phyloP scores from a whole-genome alignment of 768 basidiomycete genomes.

The Lentinula edodes region DNA sequence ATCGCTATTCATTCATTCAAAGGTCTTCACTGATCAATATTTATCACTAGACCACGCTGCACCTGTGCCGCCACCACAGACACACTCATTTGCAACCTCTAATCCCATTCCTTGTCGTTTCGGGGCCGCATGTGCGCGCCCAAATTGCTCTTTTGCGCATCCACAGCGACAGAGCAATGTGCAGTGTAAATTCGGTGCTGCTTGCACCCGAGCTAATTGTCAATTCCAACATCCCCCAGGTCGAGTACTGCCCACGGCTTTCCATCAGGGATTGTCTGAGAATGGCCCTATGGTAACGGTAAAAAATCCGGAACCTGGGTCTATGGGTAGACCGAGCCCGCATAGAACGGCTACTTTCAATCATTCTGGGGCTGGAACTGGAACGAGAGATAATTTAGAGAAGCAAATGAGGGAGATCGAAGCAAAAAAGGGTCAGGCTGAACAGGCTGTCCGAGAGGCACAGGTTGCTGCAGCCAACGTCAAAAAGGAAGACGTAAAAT shows the following conservation, averaged over 20 bases:
- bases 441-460: constrained; percentile 62
- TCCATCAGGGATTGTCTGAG: constrained; percentile 72
- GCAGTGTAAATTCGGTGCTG: constrained; percentile 77
- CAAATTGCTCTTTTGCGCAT: constrained; percentile 65
- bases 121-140: constrained; percentile 65
- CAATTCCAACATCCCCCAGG: constrained; percentile 90
- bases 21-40: background rate
- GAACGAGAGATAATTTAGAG: constrained; percentile 41
- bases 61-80: constrained; percentile 23
- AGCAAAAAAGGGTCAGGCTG: constrained; percentile 55
- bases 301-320: constrained; percentile 56
- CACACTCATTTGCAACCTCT: constrained; percentile 23
- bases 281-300: constrained; percentile 59
- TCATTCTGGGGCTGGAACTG: constrained; percentile 21
- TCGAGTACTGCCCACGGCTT: constrained; percentile 70
- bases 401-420: constrained; percentile 62
- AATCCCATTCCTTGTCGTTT: constrained; percentile 55
- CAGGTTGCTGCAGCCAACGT: constrained; percentile 47
- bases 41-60: constrained; percentile 18
- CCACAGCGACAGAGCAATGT: constrained; percentile 38
- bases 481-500: constrained; percentile 56
- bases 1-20: background rate
- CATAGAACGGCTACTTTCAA: constrained; percentile 74
- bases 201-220: constrained; percentile 83
- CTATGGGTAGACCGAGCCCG: constrained; percentile 58